Conservation (phyloP, 1,139 yeast genomes). For the Lodderomyces parapsilosis region DNA sequence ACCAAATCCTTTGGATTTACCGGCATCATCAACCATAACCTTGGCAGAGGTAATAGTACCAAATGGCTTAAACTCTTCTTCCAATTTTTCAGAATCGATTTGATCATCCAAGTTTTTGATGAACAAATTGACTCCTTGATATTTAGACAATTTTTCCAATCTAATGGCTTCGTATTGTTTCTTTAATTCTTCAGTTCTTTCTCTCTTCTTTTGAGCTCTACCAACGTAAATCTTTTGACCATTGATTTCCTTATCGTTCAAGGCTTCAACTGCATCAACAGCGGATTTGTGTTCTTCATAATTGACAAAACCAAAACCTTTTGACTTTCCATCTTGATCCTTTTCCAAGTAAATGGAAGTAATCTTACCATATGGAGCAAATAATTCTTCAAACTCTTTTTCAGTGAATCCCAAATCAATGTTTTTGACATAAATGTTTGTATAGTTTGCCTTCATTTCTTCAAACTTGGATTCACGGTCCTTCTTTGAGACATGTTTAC, state of each 20-base stretch:
- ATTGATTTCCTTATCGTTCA: constrained; percentile 82
- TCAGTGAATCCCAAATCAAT: constrained; percentile 69
- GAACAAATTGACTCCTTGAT: constrained; percentile 97
- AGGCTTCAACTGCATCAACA: constrained; percentile 84
- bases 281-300: constrained; percentile 87
- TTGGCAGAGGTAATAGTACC: constrained; percentile 96
- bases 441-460: constrained; percentile 89
- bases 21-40: constrained; percentile 93
- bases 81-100: constrained; percentile 86
- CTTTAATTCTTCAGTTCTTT: constrained; percentile 95
- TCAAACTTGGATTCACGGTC: constrained; percentile 96
- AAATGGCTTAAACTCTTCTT: constrained; percentile 89
- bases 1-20: constrained; percentile 97
- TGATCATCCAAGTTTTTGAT: constrained; percentile 95
- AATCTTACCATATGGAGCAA: constrained; percentile 72
- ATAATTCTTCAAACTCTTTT: constrained; percentile 72
- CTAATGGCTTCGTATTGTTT: constrained; percentile 92
- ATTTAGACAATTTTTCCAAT: constrained; percentile 88
- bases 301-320: constrained; percentile 96
- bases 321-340: constrained; percentile 86
- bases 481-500: constrained; percentile 88
- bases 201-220: constrained; percentile 99
- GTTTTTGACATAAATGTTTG: constrained; percentile 95
- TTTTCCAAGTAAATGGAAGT: constrained; percentile 82
- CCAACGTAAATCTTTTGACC: constrained; percentile 92